A percentile compares a stretch with the other conserved stretches of the same genome.
phyloP scores from a whole-genome alignment of 345 rosid species.

The Xanthoceras sorbifolium region DNA sequence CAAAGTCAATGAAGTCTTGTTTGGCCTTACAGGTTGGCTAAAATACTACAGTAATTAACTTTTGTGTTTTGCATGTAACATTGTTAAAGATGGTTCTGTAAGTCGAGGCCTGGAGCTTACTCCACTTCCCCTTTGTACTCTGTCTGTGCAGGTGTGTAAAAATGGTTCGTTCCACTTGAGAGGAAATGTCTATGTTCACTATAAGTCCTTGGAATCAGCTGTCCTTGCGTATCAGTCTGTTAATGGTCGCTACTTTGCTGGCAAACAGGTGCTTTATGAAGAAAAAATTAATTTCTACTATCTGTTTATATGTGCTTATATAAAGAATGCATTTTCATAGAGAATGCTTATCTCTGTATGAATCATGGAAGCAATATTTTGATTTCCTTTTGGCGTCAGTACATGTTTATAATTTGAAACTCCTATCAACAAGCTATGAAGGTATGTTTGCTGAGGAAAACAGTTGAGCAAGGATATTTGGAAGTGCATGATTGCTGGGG shows the following conservation, averaged over 20 bases:
- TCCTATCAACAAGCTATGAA: too few relatives aligned
- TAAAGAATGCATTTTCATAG: not conserved
- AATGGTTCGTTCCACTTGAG: conserved; percentile 89
- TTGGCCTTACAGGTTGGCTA: not conserved
- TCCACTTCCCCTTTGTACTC: not conserved
- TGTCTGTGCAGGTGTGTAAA: conserved; percentile 69
- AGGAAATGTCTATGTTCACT: conserved; percentile 92
- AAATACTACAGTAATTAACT: not conserved
- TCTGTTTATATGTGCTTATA: not conserved
- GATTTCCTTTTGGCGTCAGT: too few relatives aligned
- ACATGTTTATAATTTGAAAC: too few relatives aligned
- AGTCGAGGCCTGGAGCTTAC: not conserved
- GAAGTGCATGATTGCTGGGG: not conserved
- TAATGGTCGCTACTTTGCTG: conserved; percentile 91
- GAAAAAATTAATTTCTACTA: not conserved
- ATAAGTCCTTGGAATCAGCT: conserved; percentile 80
- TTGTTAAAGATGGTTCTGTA: conserved; percentile 17
- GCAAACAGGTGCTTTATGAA: conserved; percentile 72
- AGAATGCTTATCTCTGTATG: not conserved
- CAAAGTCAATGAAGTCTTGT: not conserved
- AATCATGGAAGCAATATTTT: too few relatives aligned
- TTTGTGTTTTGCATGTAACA: not conserved
- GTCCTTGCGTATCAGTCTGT: conserved; percentile 60
- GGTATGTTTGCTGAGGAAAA: too few relatives aligned
- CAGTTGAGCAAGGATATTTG: too few relatives aligned